phyloP scores from a whole-genome alignment of 225 moss, liverwort and hornwort genomes.

The Physcomitrium patens region DNA sequence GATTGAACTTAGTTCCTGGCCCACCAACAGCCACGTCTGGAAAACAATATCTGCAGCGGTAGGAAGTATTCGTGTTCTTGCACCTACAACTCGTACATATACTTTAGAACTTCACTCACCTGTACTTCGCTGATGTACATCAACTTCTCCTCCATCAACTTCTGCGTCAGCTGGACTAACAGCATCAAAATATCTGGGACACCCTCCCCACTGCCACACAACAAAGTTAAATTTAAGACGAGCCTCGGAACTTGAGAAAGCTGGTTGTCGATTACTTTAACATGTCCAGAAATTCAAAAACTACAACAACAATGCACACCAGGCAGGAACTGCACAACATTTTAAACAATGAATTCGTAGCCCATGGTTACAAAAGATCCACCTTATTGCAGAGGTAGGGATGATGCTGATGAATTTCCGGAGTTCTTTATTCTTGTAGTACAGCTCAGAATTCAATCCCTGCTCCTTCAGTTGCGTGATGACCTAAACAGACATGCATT shows the following conservation, averaged over 20 bases:
- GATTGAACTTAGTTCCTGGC: constrained; percentile 4
- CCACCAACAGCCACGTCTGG: background rate
- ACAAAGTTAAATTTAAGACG: constrained; percentile 25
- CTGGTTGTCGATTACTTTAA: too few relatives aligned
- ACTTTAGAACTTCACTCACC: constrained; percentile 51
- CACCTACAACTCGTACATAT: background rate
- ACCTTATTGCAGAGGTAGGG: constrained; percentile 98
- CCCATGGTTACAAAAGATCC: constrained; percentile 9
- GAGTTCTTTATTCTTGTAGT: constrained; percentile 96
- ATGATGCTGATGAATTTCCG: constrained; percentile 90
- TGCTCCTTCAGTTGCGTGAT: constrained; percentile 86
- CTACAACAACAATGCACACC: background rate
- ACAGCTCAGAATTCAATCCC: constrained; percentile 97
- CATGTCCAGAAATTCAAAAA: too few relatives aligned
- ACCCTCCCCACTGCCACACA: constrained; percentile 88
- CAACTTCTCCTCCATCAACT: constrained; percentile 99
- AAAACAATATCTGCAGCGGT: constrained; percentile 12
- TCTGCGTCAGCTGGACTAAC: constrained; percentile 93
- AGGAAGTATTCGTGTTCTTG: background rate
- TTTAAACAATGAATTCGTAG: background rate
- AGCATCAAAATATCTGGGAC: constrained; percentile 98
- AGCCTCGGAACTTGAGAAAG: background rate
- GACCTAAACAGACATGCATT: constrained; percentile 52
- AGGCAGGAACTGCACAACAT: background rate
- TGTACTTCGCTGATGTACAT: constrained; percentile 99